These are phyloP conservation scores for Paxillus ammoniavirescens DNA, from an alignment of 768 basidiomycete genomes.

Conservation along the genomic window DNA sequence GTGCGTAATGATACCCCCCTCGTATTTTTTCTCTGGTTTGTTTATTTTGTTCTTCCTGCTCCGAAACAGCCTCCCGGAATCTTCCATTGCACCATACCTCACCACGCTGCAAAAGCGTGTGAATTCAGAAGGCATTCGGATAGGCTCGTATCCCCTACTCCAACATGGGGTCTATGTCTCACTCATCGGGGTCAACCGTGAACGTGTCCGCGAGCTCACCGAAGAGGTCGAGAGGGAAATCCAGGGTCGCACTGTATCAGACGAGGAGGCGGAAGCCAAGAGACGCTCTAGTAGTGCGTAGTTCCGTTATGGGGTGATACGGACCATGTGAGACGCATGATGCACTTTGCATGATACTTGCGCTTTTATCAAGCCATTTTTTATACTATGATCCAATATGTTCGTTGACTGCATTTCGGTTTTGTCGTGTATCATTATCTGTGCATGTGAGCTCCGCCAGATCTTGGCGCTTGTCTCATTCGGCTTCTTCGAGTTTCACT, in stretches of 20 bases:
- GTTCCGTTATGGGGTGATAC: background rate
- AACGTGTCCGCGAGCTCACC: slow-evolving; percentile 53
- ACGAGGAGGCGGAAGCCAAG: slow-evolving; percentile 60
- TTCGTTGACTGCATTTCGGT: background rate
- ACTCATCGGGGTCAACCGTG: slow-evolving; percentile 48
- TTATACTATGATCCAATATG: background rate
- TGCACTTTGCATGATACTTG: background rate
- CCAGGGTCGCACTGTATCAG: slow-evolving; percentile 57
- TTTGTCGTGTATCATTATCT: too few species aligned
- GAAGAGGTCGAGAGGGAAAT: slow-evolving; percentile 61
- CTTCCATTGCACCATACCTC: slow-evolving; percentile 84
- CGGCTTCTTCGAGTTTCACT: slow-evolving; percentile 5
- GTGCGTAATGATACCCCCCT: slow-evolving; percentile 37
- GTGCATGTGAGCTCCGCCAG: too few species aligned
- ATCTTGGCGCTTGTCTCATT: background rate
- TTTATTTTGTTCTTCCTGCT: background rate
- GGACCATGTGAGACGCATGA: background rate
- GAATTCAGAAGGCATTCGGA: slow-evolving; percentile 70
- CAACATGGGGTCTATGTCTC: slow-evolving; percentile 62
- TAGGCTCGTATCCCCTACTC: slow-evolving; percentile 75
- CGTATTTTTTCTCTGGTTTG: too few species aligned
- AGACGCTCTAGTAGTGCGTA: slow-evolving; percentile 31
- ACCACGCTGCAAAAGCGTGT: slow-evolving; percentile 74
- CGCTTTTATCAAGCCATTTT: background rate
- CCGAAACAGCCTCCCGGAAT: slow-evolving; percentile 61